Evolutionary conservation across 2,329 filamentous ascomycete genomes (phyloP).

Genomic region (Coleophoma cylindrospora): DNA sequence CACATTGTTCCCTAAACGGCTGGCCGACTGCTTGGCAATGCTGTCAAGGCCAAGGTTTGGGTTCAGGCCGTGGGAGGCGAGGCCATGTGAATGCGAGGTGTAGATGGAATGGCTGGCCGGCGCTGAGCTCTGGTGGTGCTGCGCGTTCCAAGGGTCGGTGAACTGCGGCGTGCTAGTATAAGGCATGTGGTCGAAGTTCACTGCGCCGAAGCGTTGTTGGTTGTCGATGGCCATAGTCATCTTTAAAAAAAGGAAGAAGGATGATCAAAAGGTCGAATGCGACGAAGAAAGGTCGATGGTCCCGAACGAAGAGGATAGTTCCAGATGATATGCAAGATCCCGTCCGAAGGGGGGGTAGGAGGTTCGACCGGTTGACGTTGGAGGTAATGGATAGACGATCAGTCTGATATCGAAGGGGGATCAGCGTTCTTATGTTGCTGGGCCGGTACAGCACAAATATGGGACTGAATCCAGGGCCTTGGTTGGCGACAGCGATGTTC

Average conservation of each 20-base stretch:
- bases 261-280: slow-evolving; percentile 8
- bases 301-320: slow-evolving; percentile 5
- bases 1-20: slow-evolving; percentile 51
- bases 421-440: slow-evolving; percentile 28
- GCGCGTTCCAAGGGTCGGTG: slow-evolving; percentile 79
- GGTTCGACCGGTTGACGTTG: slow-evolving; percentile 12
- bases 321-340: slow-evolving; percentile 27
- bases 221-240: slow-evolving; percentile 97
- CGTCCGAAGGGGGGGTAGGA: slow-evolving; percentile 15
- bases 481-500: slow-evolving; percentile 13
- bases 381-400: slow-evolving; percentile 19
- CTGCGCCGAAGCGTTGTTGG: slow-evolving; percentile 72
- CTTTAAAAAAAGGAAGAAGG: slow-evolving; percentile 8
- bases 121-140: slow-evolving; percentile 35
- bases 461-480: slow-evolving; percentile 13
- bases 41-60: slow-evolving; percentile 53
- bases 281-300: slow-evolving; percentile 3
- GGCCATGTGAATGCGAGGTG: slow-evolving; percentile 47
- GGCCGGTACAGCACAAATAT: slow-evolving; percentile 9
- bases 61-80: slow-evolving; percentile 43
- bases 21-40: slow-evolving; percentile 50
- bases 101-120: slow-evolving; percentile 54
- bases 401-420: slow-evolving; percentile 17
- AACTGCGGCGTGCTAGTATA: slow-evolving; percentile 68
- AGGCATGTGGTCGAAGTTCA: slow-evolving; percentile 79